Conservation (phyloP, 805 yeast species). For the Spathaspora gorwiae region DNA sequence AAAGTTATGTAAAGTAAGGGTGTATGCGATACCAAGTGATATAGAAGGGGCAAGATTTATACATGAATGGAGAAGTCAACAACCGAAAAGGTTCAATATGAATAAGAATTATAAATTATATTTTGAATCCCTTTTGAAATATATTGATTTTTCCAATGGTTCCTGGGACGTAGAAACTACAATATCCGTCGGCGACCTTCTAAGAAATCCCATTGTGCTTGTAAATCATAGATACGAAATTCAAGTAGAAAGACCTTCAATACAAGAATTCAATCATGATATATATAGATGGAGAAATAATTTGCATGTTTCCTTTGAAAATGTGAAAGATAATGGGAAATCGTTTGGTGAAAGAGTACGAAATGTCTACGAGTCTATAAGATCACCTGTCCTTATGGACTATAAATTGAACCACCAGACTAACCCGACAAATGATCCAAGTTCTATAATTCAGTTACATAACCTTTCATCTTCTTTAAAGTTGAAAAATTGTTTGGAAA, state of each 20-base stretch:
- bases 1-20: slow-evolving; percentile 30
- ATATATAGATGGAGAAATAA: slow-evolving; percentile 26
- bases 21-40: slow-evolving; percentile 49
- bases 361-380: slow-evolving; percentile 31
- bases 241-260: neutral
- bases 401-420: neutral
- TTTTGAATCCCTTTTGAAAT: slow-evolving; percentile 33
- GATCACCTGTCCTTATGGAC: slow-evolving; percentile 18
- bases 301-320: neutral
- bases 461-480: neutral
- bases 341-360: slow-evolving; percentile 18
- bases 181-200: neutral
- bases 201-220: neutral
- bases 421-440: neutral
- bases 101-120: slow-evolving; percentile 21
- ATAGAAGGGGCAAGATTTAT: slow-evolving; percentile 27
- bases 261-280: slow-evolving; percentile 15
- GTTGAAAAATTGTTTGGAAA: neutral
- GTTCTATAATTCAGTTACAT: neutral
- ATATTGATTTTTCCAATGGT: slow-evolving; percentile 36
- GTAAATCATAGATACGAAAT: neutral
- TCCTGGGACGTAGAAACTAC: slow-evolving; percentile 3
- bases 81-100: slow-evolving; percentile 26
- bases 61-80: slow-evolving; percentile 27
- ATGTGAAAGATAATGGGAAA: neutral